Conservation (phyloP, 805 yeast species). For the Saccharomycopsis sp. region DNA sequence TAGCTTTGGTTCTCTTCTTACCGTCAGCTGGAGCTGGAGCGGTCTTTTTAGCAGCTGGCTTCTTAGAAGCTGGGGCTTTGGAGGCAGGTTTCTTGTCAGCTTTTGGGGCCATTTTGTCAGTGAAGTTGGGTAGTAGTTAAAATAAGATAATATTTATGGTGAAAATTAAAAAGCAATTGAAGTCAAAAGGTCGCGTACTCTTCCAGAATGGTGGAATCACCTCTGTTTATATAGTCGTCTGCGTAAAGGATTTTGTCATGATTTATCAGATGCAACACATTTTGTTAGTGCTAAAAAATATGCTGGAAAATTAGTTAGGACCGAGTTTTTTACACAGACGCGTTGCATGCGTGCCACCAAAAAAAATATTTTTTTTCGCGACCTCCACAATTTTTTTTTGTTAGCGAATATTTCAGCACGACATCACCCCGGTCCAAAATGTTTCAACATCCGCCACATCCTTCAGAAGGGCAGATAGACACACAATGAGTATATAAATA, state of each 20-base stretch:
- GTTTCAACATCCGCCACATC: neutral
- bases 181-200: neutral
- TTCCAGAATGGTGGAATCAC: neutral
- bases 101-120: conserved; percentile 54
- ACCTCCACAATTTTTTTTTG: neutral
- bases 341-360: neutral
- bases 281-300: neutral
- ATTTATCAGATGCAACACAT: neutral
- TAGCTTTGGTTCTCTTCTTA: conserved; percentile 89
- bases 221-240: neutral
- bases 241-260: neutral
- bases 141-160: neutral
- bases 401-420: neutral
- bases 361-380: neutral
- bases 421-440: neutral
- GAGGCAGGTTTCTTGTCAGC: conserved; percentile 72
- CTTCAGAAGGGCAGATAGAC: too few relatives aligned
- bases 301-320: neutral
- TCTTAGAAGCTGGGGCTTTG: conserved; percentile 96
- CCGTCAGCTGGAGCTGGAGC: conserved; percentile 51
- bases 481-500: neutral
- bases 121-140: neutral
- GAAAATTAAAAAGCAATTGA: neutral
- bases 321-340: neutral
- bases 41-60: conserved; percentile 90